Percentiles rank a stretch among this genome's conserved stretches.
Conservation (phyloP, 1,139 yeast genomes). For the Pichia sp. region DNA sequence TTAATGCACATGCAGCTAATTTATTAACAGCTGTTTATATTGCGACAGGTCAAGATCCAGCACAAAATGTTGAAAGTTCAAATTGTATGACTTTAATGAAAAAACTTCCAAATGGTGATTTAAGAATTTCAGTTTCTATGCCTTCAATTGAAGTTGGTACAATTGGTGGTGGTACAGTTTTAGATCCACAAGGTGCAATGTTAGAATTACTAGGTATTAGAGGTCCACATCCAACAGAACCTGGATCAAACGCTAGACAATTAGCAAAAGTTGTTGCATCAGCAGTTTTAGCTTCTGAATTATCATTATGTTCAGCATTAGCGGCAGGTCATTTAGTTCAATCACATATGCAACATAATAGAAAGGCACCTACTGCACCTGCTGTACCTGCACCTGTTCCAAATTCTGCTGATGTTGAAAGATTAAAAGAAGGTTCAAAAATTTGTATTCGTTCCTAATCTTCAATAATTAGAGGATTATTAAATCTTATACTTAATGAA, state of each 20-base stretch:
- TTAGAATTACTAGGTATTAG: slow-evolving; percentile 88
- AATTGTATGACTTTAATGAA: slow-evolving; percentile 96
- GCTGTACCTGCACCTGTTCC: slow-evolving; percentile 19
- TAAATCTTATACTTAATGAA: too few relatives aligned
- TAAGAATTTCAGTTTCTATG: slow-evolving; percentile 92
- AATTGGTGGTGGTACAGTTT: slow-evolving; percentile 97
- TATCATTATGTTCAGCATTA: slow-evolving; percentile 87
- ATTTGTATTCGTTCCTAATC: slow-evolving; percentile 56
- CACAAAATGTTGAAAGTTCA: slow-evolving; percentile 95
- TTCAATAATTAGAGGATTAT: not conserved
- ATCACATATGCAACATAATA: slow-evolving; percentile 95
- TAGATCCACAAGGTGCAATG: slow-evolving; percentile 97
- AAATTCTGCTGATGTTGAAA: slow-evolving; percentile 37
- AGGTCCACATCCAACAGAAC: slow-evolving; percentile 91
- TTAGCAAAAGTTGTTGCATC: slow-evolving; percentile 93
- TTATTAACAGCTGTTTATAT: slow-evolving; percentile 87
- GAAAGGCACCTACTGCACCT: slow-evolving; percentile 34
- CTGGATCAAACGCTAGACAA: slow-evolving; percentile 93
- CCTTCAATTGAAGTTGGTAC: slow-evolving; percentile 99
- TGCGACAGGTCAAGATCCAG: slow-evolving; percentile 99
- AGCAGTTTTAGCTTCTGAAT: slow-evolving; percentile 93
- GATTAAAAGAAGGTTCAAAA: slow-evolving; percentile 64
- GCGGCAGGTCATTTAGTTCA: slow-evolving; percentile 99
- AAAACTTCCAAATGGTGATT: slow-evolving; percentile 66
- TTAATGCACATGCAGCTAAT: slow-evolving; percentile 97